phyloP scores from a whole-genome alignment of 257 asterid species.

The Mitragyna speciosa region DNA sequence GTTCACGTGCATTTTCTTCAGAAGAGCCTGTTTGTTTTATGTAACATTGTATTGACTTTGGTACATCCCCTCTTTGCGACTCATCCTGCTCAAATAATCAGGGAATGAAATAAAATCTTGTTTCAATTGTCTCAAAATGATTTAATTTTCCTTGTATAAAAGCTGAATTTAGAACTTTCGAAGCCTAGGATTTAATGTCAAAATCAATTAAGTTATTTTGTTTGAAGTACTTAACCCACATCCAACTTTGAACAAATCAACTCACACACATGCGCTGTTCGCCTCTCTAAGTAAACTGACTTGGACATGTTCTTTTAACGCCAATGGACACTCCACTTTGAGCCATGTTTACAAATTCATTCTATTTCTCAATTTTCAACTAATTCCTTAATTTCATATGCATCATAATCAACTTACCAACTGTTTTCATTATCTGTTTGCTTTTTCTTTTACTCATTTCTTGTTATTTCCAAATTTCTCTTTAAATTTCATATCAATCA shows the following conservation, averaged over 20 bases:
- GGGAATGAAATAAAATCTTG: background rate
- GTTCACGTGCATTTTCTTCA: constrained; percentile 26
- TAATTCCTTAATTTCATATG: background rate
- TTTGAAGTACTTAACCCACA: background rate
- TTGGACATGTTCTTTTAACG: background rate
- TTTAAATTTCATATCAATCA: too few species aligned
- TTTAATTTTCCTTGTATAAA: background rate
- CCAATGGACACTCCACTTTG: background rate
- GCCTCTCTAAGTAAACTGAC: too few species aligned
- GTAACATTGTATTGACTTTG: constrained; percentile 41
- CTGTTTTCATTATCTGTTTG: too few species aligned
- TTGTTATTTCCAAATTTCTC: too few species aligned
- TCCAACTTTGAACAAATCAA: background rate
- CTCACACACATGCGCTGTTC: too few species aligned
- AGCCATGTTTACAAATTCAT: too few species aligned
- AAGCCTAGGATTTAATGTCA: too few species aligned
- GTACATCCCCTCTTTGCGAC: constrained; percentile 24
- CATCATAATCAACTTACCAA: background rate
- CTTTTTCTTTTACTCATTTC: too few species aligned
- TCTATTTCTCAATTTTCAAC: too few species aligned
- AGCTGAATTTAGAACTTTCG: background rate
- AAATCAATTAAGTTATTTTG: too few species aligned
- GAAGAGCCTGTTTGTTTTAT: constrained; percentile 39
- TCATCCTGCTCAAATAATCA: constrained; percentile 5
- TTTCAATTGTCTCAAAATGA: background rate